A percentile compares a stretch with the other conserved stretches of the same genome.
phyloP scores from a whole-genome alignment of 2,329 filamentous ascomycete species.

The Cladorrhinum sp. region DNA sequence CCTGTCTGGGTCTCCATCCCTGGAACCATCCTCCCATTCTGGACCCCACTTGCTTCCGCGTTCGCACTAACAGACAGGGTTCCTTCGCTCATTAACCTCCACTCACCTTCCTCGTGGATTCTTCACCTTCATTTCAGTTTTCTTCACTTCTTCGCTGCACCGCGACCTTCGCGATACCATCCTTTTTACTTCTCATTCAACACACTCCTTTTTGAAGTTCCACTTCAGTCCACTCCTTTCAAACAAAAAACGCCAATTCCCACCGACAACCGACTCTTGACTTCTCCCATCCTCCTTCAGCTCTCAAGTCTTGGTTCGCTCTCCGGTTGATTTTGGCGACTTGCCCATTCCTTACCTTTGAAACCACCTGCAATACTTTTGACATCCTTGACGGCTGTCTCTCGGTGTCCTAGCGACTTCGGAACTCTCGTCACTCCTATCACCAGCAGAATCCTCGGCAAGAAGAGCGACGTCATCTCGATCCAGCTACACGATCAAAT shows the following conservation, averaged over 20 bases:
- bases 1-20: slow-evolving; percentile 13
- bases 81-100: slow-evolving; percentile 12
- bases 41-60: slow-evolving; percentile 15
- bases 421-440: slow-evolving; percentile 25
- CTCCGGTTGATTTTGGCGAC: slow-evolving; percentile 16
- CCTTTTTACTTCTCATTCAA: slow-evolving; percentile 18
- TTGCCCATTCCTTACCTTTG: slow-evolving; percentile 22
- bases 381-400: slow-evolving; percentile 24
- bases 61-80: slow-evolving; percentile 11
- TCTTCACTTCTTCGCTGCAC: slow-evolving; percentile 3
- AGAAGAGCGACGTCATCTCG: slow-evolving; percentile 22
- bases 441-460: slow-evolving; percentile 18
- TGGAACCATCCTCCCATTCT: slow-evolving; percentile 10
- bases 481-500: slow-evolving; percentile 23
- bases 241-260: neutral
- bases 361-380: slow-evolving; percentile 4
- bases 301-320: slow-evolving; percentile 2
- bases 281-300: neutral
- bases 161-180: slow-evolving; percentile 2
- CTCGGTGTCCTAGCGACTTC: slow-evolving; percentile 17
- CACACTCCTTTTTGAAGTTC: slow-evolving; percentile 20
- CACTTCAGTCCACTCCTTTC: slow-evolving; percentile 29
- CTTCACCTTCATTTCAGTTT: slow-evolving; percentile 4
- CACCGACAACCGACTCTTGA: neutral
- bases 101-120: neutral